A percentile compares a stretch with the other conserved stretches of the same genome.
Conservation (phyloP, 2,329 filamentous ascomycete species). For the Ceratocystis harringtonii region DNA sequence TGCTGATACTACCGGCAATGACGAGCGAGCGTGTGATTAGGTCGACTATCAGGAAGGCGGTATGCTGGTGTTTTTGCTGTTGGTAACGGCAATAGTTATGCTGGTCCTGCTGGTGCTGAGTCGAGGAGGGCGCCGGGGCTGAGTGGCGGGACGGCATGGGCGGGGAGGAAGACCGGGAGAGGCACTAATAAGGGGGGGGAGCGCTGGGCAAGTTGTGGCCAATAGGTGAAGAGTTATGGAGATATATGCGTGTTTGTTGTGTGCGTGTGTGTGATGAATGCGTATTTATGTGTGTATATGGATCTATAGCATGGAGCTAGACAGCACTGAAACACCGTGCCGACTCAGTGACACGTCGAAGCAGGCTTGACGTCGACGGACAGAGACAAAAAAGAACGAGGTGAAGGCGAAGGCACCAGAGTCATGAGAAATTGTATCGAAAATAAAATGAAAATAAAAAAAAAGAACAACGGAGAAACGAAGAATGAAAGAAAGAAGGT, state of each 20-base stretch:
- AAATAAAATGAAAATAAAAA: not conserved
- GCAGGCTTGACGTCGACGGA: not conserved
- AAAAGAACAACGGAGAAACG: not conserved
- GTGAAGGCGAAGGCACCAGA: not conserved
- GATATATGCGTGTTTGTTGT: not conserved
- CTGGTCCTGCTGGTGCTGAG: not conserved
- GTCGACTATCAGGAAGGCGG: slow-evolving; percentile 8
- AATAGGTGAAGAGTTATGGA: not conserved
- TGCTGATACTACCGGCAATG: slow-evolving; percentile 1
- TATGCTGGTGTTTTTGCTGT: not conserved
- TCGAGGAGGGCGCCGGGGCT: not conserved
- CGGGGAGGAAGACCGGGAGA: not conserved
- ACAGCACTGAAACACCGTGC: not conserved
- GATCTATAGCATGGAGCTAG: not conserved
- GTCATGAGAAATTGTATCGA: not conserved
- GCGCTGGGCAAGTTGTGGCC: not conserved
- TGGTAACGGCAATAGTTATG: not conserved
- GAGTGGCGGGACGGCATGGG: slow-evolving; percentile 6
- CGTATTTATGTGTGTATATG: slow-evolving; percentile 1
- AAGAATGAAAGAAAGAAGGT: not conserved
- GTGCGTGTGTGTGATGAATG: not conserved
- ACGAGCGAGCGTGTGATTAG: slow-evolving; percentile 8
- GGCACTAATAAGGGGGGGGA: not conserved
- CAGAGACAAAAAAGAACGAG: not conserved
- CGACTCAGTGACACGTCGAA: not conserved